Evolutionary conservation across 805 yeast genomes (phyloP).

Genomic region (Candida mattraensis): DNA sequence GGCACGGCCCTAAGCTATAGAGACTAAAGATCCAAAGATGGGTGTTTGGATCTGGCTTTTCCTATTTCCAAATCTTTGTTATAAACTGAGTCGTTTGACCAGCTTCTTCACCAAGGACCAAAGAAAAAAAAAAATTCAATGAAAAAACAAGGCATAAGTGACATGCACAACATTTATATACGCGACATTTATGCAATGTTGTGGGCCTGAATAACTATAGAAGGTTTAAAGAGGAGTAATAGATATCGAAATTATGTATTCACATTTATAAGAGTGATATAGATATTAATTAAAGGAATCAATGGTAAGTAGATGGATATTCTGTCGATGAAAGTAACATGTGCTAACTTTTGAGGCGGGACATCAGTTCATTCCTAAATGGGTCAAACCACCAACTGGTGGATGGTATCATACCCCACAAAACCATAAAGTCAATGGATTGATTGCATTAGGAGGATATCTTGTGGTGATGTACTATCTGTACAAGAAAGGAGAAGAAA

Average conservation of each 20-base stretch:
- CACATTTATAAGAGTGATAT: too few relatives aligned
- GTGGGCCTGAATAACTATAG: neutral
- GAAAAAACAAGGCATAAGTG: slow-evolving; percentile 13
- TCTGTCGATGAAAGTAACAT: too few relatives aligned
- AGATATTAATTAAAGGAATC: too few relatives aligned
- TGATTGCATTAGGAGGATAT: slow-evolving; percentile 40
- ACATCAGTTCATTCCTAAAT: slow-evolving; percentile 28
- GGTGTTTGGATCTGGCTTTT: too few relatives aligned
- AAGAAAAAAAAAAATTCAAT: slow-evolving; percentile 11
- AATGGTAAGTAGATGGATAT: slow-evolving; percentile 1
- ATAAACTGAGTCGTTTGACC: neutral
- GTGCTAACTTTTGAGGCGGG: too few relatives aligned
- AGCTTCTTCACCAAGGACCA: slow-evolving; percentile 1
- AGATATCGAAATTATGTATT: too few relatives aligned
- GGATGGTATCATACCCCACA: slow-evolving; percentile 58
- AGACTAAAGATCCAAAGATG: too few relatives aligned
- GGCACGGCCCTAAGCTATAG: too few relatives aligned
- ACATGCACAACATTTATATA: neutral
- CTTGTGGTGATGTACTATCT: slow-evolving; percentile 34
- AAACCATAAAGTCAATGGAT: slow-evolving; percentile 47
- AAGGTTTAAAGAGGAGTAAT: too few relatives aligned
- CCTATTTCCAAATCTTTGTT: neutral
- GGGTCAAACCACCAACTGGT: slow-evolving; percentile 47
- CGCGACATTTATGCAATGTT: slow-evolving; percentile 6
- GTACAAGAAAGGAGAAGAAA: slow-evolving; percentile 39